Evolutionary conservation across 768 basidiomycete species (phyloP).

Genomic region (Lactarius quietus): DNA sequence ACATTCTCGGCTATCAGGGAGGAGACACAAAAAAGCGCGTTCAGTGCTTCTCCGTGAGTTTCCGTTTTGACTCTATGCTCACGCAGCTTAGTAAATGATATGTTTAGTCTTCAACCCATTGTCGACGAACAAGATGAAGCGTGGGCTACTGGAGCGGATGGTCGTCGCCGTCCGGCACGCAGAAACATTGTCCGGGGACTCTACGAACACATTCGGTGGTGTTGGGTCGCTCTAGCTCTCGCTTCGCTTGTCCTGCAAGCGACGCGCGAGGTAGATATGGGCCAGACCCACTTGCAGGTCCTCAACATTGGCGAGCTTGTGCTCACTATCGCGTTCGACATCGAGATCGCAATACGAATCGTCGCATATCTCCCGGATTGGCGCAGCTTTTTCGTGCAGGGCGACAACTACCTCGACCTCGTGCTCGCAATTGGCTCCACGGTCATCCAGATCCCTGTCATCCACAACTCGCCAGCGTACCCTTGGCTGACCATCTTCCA

Average conservation of each 20-base stretch:
- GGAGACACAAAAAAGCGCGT: slow-evolving; percentile 87
- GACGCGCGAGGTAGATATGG: slow-evolving; percentile 53
- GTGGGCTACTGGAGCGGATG: slow-evolving; percentile 43
- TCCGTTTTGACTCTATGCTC: neutral
- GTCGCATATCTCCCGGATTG: slow-evolving; percentile 74
- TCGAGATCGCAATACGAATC: slow-evolving; percentile 81
- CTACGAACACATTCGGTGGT: slow-evolving; percentile 58
- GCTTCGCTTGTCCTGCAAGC: slow-evolving; percentile 71
- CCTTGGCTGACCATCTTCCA: slow-evolving; percentile 91
- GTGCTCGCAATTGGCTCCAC: slow-evolving; percentile 69
- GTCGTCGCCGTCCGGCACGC: slow-evolving; percentile 42
- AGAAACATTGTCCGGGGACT: slow-evolving; percentile 50
- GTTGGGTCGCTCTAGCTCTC: slow-evolving; percentile 75
- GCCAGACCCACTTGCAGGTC: slow-evolving; percentile 42
- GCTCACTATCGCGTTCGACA: slow-evolving; percentile 79
- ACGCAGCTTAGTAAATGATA: neutral
- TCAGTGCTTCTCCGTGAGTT: slow-evolving; percentile 73
- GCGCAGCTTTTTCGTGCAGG: slow-evolving; percentile 64
- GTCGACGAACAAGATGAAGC: slow-evolving; percentile 62
- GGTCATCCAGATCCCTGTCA: slow-evolving; percentile 80
- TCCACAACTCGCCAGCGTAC: slow-evolving; percentile 61
- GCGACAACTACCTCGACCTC: slow-evolving; percentile 70
- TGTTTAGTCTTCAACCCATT: slow-evolving; percentile 36
- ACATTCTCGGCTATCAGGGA: slow-evolving; percentile 85
- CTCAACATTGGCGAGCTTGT: slow-evolving; percentile 67